These are phyloP conservation scores for Phoma sp. DNA, from an alignment of 2,329 filamentous ascomycete species.

Conservation along the genomic window DNA sequence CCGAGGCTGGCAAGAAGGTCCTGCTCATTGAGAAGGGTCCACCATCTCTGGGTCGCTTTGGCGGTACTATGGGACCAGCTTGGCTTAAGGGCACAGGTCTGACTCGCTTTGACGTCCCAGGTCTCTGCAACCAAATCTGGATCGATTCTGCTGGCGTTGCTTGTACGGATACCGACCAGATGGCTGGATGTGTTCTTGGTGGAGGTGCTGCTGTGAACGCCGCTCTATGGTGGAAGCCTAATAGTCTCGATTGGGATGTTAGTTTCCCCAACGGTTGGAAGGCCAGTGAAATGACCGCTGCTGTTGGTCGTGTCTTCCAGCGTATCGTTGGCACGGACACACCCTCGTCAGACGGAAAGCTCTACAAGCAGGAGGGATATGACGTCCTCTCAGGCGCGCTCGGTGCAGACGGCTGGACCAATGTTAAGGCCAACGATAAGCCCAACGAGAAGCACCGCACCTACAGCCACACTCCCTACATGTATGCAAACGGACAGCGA, in stretches of 20 bases:
- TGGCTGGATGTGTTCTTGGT: constrained; percentile 75
- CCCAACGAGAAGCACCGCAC: constrained; percentile 71
- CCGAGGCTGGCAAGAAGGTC: constrained; percentile 69
- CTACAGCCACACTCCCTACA: constrained; percentile 70
- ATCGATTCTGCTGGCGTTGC: constrained; percentile 68
- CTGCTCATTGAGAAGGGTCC: constrained; percentile 62
- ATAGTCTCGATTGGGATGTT: constrained; percentile 71
- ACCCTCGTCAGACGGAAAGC: constrained; percentile 71
- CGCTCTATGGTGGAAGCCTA: constrained; percentile 72
- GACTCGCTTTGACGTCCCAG: constrained; percentile 75
- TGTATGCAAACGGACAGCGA: constrained; percentile 71
- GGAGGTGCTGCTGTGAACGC: constrained; percentile 73
- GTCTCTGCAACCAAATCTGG: constrained; percentile 76
- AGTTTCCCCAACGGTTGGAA: constrained; percentile 79
- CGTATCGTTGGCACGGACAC: constrained; percentile 74
- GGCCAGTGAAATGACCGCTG: constrained; percentile 65
- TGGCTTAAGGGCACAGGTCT: constrained; percentile 70
- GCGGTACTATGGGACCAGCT: constrained; percentile 65
- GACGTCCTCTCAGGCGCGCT: constrained; percentile 68
- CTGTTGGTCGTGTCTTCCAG: constrained; percentile 68
- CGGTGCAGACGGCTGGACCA: constrained; percentile 66
- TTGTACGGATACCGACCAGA: constrained; percentile 74
- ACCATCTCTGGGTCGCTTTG: constrained; percentile 69
- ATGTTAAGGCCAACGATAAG: constrained; percentile 66
- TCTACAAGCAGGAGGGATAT: constrained; percentile 73